Conservation (phyloP, 73 alveolate species). For the Paramecium bursaria region DNA sequence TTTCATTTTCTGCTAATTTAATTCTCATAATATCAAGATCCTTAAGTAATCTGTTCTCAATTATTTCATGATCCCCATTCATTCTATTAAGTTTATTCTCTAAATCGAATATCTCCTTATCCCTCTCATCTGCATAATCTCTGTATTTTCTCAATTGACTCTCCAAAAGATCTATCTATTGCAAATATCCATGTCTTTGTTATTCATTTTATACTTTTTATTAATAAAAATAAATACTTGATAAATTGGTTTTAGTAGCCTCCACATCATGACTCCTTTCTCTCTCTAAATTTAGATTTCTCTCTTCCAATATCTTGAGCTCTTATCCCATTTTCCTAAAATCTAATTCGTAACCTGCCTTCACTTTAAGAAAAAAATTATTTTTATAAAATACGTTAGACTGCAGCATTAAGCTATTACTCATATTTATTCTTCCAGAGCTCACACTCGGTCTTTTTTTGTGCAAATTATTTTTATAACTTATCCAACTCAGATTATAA, state of each 20-base stretch:
- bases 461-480: constrained; percentile 35
- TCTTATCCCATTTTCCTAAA: constrained; percentile 24
- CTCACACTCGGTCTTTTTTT: constrained; percentile 60
- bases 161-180: constrained; percentile 21
- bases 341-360: constrained; percentile 51
- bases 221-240: constrained; percentile 15
- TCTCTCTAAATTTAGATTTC: constrained; percentile 18
- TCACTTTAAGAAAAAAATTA: background rate
- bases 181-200: constrained; percentile 44
- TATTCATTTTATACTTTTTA: constrained; percentile 44
- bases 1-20: constrained; percentile 1
- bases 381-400: constrained; percentile 28
- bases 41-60: constrained; percentile 10
- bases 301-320: constrained; percentile 25
- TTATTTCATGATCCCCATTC: constrained; percentile 5
- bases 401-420: constrained; percentile 13
- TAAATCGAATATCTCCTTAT: constrained; percentile 44
- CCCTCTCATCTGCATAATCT: constrained; percentile 54
- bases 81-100: constrained; percentile 7
- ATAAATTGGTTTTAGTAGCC: constrained; percentile 50
- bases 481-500: constrained; percentile 22
- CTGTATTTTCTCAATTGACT: constrained; percentile 14
- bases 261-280: constrained; percentile 58
- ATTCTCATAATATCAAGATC: constrained; percentile 25
- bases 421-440: constrained; percentile 49